phyloP scores from a whole-genome alignment of 1,139 yeast species.

The Lodderomyces oxycetoniae region DNA sequence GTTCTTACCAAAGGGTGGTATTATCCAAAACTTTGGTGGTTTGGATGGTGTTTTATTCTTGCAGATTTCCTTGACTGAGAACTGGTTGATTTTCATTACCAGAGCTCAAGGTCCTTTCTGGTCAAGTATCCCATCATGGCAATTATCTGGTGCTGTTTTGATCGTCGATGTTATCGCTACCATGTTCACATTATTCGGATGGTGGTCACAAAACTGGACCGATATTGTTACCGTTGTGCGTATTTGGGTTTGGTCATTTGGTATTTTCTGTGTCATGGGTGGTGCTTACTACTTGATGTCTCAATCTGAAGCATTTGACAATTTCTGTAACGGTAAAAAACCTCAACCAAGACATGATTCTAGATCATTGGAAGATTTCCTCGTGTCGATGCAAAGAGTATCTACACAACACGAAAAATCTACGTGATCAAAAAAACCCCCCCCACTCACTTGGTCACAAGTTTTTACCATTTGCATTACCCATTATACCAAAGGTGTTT shows the following conservation, averaged over 20 bases:
- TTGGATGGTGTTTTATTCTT: conserved; percentile 87
- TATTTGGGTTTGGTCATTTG: conserved; percentile 92
- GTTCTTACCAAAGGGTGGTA: conserved; percentile 74
- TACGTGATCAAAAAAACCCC: conserved; percentile 27
- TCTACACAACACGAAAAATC: conserved; percentile 94
- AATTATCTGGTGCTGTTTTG: conserved; percentile 88
- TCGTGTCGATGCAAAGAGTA: conserved; percentile 96
- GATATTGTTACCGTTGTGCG: conserved; percentile 92
- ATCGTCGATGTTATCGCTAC: conserved; percentile 86
- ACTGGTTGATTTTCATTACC: conserved; percentile 93
- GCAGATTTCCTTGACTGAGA: conserved; percentile 89
- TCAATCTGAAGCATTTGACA: conserved; percentile 81
- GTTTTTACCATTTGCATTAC: neutral
- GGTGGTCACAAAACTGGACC: conserved; percentile 98
- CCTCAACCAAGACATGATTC: conserved; percentile 38
- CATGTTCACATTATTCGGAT: conserved; percentile 88
- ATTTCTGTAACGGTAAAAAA: conserved; percentile 86
- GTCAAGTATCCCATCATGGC: conserved; percentile 92
- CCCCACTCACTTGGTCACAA: neutral
- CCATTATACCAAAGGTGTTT: neutral
- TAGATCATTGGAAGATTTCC: conserved; percentile 91
- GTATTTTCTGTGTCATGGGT: conserved; percentile 94
- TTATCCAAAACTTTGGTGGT: conserved; percentile 90
- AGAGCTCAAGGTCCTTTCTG: conserved; percentile 97
- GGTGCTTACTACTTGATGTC: conserved; percentile 96